Evolutionary conservation across 805 yeast species (phyloP), one percentile per base, ranked within the genome.

Genomic region (Saturnispora sanitii): DNA sequence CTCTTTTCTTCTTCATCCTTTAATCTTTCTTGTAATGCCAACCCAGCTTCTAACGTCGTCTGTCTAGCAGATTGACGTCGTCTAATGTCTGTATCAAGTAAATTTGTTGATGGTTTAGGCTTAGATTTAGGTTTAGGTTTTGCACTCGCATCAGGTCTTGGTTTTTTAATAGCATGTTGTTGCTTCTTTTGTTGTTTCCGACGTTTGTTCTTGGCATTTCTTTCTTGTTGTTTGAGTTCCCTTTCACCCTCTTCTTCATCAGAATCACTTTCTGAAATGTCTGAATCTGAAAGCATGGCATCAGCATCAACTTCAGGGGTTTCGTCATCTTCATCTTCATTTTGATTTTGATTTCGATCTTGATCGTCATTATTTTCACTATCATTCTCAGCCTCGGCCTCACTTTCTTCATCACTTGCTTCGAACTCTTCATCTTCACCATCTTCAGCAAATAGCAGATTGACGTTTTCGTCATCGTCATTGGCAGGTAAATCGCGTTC

Each of bases 401-500:
- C 61, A 15, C 46, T 52, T 22, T 55, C 64, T 18, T 51, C 61
- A 1, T 52, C 55, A n/a, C 22, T 16, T 4, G 18, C 21, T 8
- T 32, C 18, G 11, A 23, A 35, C 16, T 54, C 62, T 4, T 51
- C 57, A 49, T 75, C 82, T 11, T 71, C 72, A 4, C 64, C 79
- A 37, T 73, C 79, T 44, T 67, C 92, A 45, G 75, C 79, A 50
- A 82, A 82, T 47, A 83, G 58, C 36, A 82, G 62, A 51, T 78
- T 75, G 29, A 84, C 82, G 39, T 80, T 77, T 49, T 81, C 87
- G 46, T 84, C 94, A 33, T 82, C 94, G 33, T 84, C 86, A 28
- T 33, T 34, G 31, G 41, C 50, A 26, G 35, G 50, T 11, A 38
- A 43, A 13, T 49, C 56, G 5, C 40, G 42, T 26, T 54, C 53